Base-by-base conservation (phyloP, 805 yeast species). In the Schwanniomyces polymorphus region DNA sequence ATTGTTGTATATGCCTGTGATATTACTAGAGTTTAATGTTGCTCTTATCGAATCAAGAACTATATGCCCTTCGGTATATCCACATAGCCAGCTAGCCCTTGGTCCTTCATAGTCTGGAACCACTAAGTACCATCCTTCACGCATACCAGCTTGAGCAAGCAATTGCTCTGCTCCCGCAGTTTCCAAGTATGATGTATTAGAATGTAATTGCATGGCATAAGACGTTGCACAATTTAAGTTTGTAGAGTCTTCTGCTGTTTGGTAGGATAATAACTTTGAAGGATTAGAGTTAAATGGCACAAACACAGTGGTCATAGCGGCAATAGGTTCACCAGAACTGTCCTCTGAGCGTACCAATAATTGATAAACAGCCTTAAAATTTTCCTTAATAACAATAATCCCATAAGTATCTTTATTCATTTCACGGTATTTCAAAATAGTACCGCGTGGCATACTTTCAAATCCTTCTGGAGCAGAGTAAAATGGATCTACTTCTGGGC, bases 31-130 rank as follows among this genome's bases (percentile, higher is more conserved):
- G 7, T 41, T 31, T 40, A 65, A 47, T 1, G 53, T 53, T 2
- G 63, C 71, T 23, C 62, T 47, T 18, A 66, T 51, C 1, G 63
- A 51, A 45, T 66, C 61, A 38, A 66, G 53, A 1, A 55, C 46
- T 10, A 61, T 58, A 7, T 57, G 52, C 1, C 66, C 68, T 2
- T 62, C 55, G 23, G 51, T 55, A 7, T 43, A 33, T 3, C 61
- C 63, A 17, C 55, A 63, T 7, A 57, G 51, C 44, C 59, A 66
- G 1, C 66, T 55, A 2, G 58, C 55, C 16, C 51, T 54, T 1
- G 60, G 58, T 2, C 69, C 70, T 41, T 64, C 63, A 44, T 64
- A 55, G 47, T 66, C 70, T 1, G 68, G 63, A 10, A 50, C 31
- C 2, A 53, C 51, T 4, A 59, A 52, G 14, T 55, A 59, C n/a